Base-by-base conservation (phyloP, 2,329 filamentous ascomycete genomes). In the Aspergillus thermomutatus region DNA sequence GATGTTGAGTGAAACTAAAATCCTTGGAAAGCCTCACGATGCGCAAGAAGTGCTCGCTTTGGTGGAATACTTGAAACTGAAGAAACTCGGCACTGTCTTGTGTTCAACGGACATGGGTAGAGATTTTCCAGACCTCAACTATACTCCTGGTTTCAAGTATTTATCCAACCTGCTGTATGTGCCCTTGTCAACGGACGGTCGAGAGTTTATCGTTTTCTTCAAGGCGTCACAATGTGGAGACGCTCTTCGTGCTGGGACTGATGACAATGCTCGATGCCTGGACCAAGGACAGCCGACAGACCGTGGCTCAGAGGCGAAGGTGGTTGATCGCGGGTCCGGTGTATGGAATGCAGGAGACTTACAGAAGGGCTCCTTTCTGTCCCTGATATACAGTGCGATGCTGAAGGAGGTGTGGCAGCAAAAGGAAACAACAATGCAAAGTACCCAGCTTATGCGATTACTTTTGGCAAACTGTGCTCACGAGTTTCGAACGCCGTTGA, bases 341-440 rank as follows among this genome's bases (percentile, higher is more conserved):
- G 91, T 95, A 63, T 96, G 92, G 92, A 87, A 86, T 0, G 91
- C 94, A 67, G 89, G 94, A 60, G 90, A 96, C 69, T 82, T 95
- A 3, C 92, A 96, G 72, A 96, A 91, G 0, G 91, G 92, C 0
- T 90, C 91, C 1, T 90, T 96, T 0, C 79, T 96, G 2, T 96
- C 91, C 67, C 77, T 96, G 8, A 90, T 96, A 1, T 96, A 96
- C 60, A 90, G 89, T 69, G 88, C 85, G 70, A 37, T 37, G 31
- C 96, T 96, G 70, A 96, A 96, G 64, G 90, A 95, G 67, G 91
- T 96, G 1, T 96, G 92, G 92, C 82, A 91, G 55, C 90, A 96
- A 69, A 96, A 96, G 63, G 92, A 96, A 71, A 88, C 87, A 1
- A 90, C 90, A 0, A 70, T 96, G 57, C 88, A 95, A 65, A 93